Base-by-base conservation (phyloP, 2,329 filamentous ascomycete genomes). In the Sclerotinia borealis region DNA sequence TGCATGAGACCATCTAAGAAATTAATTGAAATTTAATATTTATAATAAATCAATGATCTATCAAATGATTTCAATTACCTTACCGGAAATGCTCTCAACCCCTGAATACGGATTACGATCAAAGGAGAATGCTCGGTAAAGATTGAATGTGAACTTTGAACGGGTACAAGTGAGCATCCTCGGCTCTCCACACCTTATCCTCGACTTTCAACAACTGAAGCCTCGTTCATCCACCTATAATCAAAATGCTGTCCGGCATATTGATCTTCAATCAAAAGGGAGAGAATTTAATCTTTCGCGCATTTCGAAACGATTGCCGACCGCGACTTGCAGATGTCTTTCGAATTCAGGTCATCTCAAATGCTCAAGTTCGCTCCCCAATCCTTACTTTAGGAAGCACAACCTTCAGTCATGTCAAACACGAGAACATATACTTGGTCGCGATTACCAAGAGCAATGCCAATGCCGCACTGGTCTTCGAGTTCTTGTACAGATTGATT, bases 251-350 rank as follows among this genome's bases (percentile, higher is more conserved):
- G 71, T 98, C 93, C 71, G 95, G 95, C 65, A 93, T 99, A 74
- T 87, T 99, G 70, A 88, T 99, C 71, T 99, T 99, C 84, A 99
- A 99, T 72, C 95, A 99, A 78, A 99, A 99, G 80, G 95, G 95
- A 79, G 95, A 99, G 81, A 97, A 99, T 79, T 91, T 99, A 75
- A 99, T 99, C 78, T 97, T 99, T 81, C 92, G 95, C 75, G 92
- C 95, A 73, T 99, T 99, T 79, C 92, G 95, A 75, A 96, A 96
- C 77, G 96, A 99, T 80, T 98, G 95, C 79, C 92, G 96, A 63
- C 95, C 95, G 62, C 92, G 95, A 60, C 90, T 99, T 68, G 95
- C 95, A 79, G 95, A 99, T 76, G 93, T 99, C 80, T 99, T 99
- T 79, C 93, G 95, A 78, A 99, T 99, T 77, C 95, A 99, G 76